Conservation (phyloP, 805 yeast species). For the Kazachstania psychrophila region DNA sequence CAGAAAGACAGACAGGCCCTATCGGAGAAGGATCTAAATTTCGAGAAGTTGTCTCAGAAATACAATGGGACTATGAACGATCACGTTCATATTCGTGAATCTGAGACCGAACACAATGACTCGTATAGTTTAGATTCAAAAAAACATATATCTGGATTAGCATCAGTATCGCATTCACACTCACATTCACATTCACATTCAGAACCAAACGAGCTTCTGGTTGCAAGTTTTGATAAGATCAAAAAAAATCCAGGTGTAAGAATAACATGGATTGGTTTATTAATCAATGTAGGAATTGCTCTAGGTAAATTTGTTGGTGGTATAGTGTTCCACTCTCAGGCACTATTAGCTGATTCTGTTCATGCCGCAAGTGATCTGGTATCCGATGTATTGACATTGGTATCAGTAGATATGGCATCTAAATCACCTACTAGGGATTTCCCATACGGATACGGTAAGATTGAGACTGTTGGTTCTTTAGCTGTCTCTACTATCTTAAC, state of each 20-base stretch:
- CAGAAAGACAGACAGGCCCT: constrained; percentile 4
- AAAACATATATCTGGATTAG: constrained; percentile 4
- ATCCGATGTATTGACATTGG: constrained; percentile 79
- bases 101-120: constrained; percentile 37
- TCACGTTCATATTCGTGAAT: constrained; percentile 35
- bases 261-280: constrained; percentile 85
- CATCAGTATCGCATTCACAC: constrained; percentile 26
- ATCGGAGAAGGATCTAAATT: constrained; percentile 14
- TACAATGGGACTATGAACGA: constrained; percentile 22
- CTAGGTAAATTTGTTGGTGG: constrained; percentile 84
- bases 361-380: constrained; percentile 88
- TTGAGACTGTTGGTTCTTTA: constrained; percentile 86
- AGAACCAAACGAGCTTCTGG: constrained; percentile 27
- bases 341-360: constrained; percentile 86
- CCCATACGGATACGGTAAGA: constrained; percentile 87
- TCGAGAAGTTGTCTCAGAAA: constrained; percentile 11
- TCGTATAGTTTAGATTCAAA: constrained; percentile 30
- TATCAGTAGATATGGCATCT: constrained; percentile 72
- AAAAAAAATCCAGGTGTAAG: constrained; percentile 75
- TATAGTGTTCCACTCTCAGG: constrained; percentile 85
- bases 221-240: constrained; percentile 36
- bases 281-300: constrained; percentile 80
- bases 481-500: constrained; percentile 77
- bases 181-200: constrained; percentile 31
- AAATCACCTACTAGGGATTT: constrained; percentile 49